Conservation (phyloP, 805 yeast genomes). For the Maudiozyma serrabonitensis region DNA sequence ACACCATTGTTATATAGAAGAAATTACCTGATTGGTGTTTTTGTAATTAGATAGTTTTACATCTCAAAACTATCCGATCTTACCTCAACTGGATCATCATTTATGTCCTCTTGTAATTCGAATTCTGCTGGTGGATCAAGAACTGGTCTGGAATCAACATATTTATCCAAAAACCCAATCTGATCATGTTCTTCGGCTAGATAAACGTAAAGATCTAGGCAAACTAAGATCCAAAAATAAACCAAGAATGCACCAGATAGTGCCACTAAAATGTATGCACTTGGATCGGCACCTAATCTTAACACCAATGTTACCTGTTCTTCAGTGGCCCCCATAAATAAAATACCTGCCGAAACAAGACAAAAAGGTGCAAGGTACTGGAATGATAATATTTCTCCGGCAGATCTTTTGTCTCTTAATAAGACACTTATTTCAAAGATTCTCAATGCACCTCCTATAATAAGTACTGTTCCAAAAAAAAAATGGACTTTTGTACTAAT, state of each 20-base stretch:
- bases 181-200: constrained; percentile 18
- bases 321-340: constrained; percentile 90
- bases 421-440: constrained; percentile 73
- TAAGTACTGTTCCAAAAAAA: constrained; percentile 73
- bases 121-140: neutral
- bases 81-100: neutral
- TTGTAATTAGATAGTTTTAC: neutral
- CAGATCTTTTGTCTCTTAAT: constrained; percentile 48
- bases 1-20: no score
- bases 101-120: constrained; percentile 6
- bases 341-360: constrained; percentile 63
- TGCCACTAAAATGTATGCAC: constrained; percentile 67
- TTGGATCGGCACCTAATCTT: constrained; percentile 72
- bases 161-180: constrained; percentile 10
- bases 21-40: no score
- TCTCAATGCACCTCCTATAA: constrained; percentile 67
- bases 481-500: constrained; percentile 83
- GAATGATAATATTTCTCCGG: constrained; percentile 50
- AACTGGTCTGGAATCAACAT: neutral
- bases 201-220: constrained; percentile 48
- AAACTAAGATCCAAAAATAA: constrained; percentile 52
- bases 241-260: constrained; percentile 66
- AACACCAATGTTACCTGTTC: constrained; percentile 69
- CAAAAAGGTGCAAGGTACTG: constrained; percentile 84
- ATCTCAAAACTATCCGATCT: constrained; percentile 3